Base-by-base conservation (phyloP, 768 basidiomycete genomes). In the Tephrocybe sp. region DNA sequence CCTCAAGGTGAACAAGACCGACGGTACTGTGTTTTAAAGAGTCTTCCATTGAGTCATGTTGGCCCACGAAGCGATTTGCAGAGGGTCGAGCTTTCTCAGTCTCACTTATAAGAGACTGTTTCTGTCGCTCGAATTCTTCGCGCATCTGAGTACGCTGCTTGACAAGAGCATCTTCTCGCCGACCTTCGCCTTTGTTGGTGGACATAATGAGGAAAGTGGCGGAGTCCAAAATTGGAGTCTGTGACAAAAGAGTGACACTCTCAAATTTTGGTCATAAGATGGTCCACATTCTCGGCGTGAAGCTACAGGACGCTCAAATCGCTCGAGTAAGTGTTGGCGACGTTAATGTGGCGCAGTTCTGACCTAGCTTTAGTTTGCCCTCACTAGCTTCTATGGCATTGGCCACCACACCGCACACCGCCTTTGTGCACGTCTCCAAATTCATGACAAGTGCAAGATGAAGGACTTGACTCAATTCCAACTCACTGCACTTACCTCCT, bases 31-130 rank as follows among this genome's bases (percentile, higher is more conserved):
- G 78, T 76, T 96, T 97, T 45, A 98, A 78, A 6, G 83, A 79
- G 52, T 98, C 96, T 67, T 98, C 96, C 78, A 97, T 84, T 4
- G 90, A 92, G 65, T 98, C 95, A 69, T 91, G 83, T 66, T 95
- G 91, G 1, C 92, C 92, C 33, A 96, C 89, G 68, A 98, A 98
- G 54, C 94, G 88, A 64, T 87, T 85, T 3, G 82, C 71, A 0
- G 91, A 89, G 4, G 93, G 90, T 26, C 92, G 87, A 34, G 90
- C 85, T 68, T 94, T 95, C 73, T 96, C 91, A 2, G 93, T 94
- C 71, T 97, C 94, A 64, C 78, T 82, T 60, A 90, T 84, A 65
- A 93, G 82, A 40, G 78, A 78, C 63, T 87, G 83, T 60, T 90
- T 90, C 65, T 91, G 87, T 16, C 86, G 80, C 60, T 90, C 85